phyloP scores from a whole-genome alignment of 1,284 basidiomycete species.

The Mycena sp. region DNA sequence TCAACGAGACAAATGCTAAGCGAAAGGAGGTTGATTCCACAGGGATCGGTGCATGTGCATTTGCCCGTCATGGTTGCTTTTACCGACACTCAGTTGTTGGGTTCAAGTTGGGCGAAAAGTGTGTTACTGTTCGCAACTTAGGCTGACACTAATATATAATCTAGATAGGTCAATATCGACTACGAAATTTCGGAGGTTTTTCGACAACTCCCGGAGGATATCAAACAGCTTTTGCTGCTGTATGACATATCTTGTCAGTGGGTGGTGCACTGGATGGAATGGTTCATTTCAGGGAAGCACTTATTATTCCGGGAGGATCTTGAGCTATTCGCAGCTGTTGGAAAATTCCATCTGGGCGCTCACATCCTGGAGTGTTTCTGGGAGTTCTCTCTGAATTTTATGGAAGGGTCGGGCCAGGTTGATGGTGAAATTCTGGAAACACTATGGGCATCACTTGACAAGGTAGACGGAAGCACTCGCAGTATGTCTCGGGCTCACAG shows the following conservation, averaged over 20 bases:
- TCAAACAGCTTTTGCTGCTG: not conserved
- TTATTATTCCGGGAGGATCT: not conserved
- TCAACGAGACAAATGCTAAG: too few species aligned
- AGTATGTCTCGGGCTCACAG: too few species aligned
- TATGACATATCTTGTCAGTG: slow-evolving; percentile 1
- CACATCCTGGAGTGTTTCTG: slow-evolving; percentile 30
- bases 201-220: too few species aligned
- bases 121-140: too few species aligned
- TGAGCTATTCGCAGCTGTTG: slow-evolving; percentile 8
- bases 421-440: slow-evolving; percentile 36
- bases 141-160: too few species aligned
- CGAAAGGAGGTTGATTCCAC: too few species aligned
- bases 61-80: slow-evolving; percentile 19
- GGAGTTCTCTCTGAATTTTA: slow-evolving; percentile 28
- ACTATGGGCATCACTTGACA: too few species aligned
- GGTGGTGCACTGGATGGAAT: not conserved
- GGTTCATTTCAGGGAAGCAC: not conserved
- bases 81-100: slow-evolving; percentile 21
- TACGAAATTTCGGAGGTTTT: too few species aligned
- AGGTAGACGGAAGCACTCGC: too few species aligned
- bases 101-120: slow-evolving; percentile 19
- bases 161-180: too few species aligned
- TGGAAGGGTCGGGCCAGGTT: slow-evolving; percentile 27
- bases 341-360: slow-evolving; percentile 33
- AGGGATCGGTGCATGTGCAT: too few species aligned